phyloP scores from a whole-genome alignment of 2,329 filamentous ascomycete genomes.

The Penicillium fuscoglaucum region DNA sequence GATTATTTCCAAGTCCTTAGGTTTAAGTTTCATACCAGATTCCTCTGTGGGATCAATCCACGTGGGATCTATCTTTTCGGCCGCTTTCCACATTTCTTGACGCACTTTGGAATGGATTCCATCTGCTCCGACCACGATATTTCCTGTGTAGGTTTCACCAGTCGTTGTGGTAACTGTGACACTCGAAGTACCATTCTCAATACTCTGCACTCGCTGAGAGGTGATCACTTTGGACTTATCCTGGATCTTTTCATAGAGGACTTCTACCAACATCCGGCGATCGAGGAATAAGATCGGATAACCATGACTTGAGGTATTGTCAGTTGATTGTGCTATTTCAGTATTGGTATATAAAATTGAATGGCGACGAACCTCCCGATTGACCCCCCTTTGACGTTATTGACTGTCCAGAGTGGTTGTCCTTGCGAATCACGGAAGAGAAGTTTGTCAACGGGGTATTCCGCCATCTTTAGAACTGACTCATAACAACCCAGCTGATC shows the following conservation, averaged over 20 bases:
- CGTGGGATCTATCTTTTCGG: conserved; percentile 15
- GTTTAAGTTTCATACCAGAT: conserved; percentile 2
- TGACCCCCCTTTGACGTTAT: background rate
- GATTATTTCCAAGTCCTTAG: background rate
- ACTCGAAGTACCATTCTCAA: conserved; percentile 4
- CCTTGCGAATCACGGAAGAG: conserved; percentile 10
- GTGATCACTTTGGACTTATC: conserved; percentile 23
- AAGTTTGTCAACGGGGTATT: conserved; percentile 13
- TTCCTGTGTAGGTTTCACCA: conserved; percentile 23
- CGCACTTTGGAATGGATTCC: conserved; percentile 44
- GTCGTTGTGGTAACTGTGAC: conserved; percentile 13
- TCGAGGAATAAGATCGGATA: conserved; percentile 28
- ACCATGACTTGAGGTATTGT: conserved; percentile 16
- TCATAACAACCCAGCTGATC: conserved; percentile 51
- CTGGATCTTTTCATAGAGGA: conserved; percentile 28
- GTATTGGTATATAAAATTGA: background rate
- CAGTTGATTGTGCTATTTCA: background rate
- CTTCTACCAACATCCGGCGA: conserved; percentile 25
- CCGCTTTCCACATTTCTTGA: conserved; percentile 32
- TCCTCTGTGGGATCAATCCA: conserved; percentile 21
- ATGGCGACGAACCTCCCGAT: conserved; percentile 3
- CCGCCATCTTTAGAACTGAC: conserved; percentile 15
- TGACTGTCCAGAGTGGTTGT: conserved; percentile 6
- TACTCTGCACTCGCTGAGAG: conserved; percentile 14
- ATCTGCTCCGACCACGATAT: conserved; percentile 45